Evolutionary conservation across 1,284 basidiomycete species (phyloP).

Genomic region (Ceratobasidium sp.): DNA sequence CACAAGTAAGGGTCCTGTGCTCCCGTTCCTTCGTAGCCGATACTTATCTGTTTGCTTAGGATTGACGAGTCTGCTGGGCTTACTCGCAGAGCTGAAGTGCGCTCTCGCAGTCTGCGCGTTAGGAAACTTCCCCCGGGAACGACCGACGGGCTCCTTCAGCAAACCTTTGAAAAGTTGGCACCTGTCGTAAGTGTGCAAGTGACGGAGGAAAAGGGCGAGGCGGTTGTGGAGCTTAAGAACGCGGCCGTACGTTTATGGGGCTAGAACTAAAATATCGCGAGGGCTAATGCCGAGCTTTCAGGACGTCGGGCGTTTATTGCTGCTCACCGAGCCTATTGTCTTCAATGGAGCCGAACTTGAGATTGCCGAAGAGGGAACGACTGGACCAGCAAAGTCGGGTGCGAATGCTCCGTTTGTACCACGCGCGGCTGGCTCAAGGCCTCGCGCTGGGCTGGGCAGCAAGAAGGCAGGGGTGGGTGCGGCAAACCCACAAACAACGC

Average conservation of each 20-base stretch:
- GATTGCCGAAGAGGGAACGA: constrained; percentile 61
- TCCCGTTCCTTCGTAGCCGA: background rate
- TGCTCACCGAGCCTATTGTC: constrained; percentile 69
- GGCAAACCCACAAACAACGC: constrained; percentile 2
- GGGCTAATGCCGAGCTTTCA: constrained; percentile 50
- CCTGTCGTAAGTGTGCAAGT: constrained; percentile 75
- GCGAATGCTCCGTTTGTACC: constrained; percentile 67
- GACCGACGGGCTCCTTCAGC: constrained; percentile 89
- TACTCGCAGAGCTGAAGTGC: constrained; percentile 63
- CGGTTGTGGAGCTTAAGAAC: constrained; percentile 76
- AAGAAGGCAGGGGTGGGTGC: constrained; percentile 38
- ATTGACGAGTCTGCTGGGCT: constrained; percentile 61
- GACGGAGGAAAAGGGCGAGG: constrained; percentile 69
- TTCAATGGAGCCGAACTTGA: constrained; percentile 66
- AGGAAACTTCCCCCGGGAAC: constrained; percentile 72
- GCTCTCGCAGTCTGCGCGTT: constrained; percentile 67
- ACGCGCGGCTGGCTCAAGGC: constrained; percentile 65
- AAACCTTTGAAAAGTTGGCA: constrained; percentile 79
- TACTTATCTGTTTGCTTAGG: background rate
- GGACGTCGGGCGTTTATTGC: constrained; percentile 79
- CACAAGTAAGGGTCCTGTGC: constrained; percentile 57
- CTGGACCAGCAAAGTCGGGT: constrained; percentile 50
- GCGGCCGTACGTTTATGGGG: constrained; percentile 63
- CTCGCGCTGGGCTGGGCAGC: constrained; percentile 69
- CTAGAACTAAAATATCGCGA: background rate